Conservation (phyloP, 2,329 filamentous ascomycete species). For the Botrytis sinoallii region DNA sequence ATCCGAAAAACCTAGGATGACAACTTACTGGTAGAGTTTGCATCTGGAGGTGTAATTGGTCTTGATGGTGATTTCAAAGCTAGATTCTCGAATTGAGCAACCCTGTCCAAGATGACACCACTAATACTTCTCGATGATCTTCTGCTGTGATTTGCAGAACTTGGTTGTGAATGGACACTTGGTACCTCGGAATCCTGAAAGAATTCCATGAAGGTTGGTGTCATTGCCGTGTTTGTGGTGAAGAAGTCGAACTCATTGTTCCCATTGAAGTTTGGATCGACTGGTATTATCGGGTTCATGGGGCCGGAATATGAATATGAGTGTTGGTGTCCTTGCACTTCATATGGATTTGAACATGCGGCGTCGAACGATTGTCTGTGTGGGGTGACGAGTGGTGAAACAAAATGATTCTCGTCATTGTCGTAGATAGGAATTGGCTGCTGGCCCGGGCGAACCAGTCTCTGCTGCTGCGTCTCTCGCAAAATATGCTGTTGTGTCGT, state of each 20-base stretch:
- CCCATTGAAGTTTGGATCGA: slow-evolving; percentile 39
- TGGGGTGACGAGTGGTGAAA: slow-evolving; percentile 55
- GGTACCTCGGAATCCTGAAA: slow-evolving; percentile 31
- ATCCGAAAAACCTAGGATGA: neutral
- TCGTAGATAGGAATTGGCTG: slow-evolving; percentile 32
- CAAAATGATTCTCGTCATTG: slow-evolving; percentile 53
- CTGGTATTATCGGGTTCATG: slow-evolving; percentile 43
- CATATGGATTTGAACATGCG: slow-evolving; percentile 41
- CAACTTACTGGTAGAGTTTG: slow-evolving; percentile 57
- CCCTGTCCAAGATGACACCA: slow-evolving; percentile 58
- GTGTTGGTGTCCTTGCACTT: slow-evolving; percentile 24
- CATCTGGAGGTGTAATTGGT: slow-evolving; percentile 61
- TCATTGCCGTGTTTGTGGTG: slow-evolving; percentile 29
- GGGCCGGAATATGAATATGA: slow-evolving; percentile 40
- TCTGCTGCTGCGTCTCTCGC: slow-evolving; percentile 89
- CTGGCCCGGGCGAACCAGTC: slow-evolving; percentile 73
- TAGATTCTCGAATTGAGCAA: slow-evolving; percentile 57
- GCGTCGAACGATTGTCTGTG: slow-evolving; percentile 52
- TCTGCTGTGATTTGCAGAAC: slow-evolving; percentile 30
- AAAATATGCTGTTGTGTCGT: slow-evolving; percentile 69
- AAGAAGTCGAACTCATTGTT: slow-evolving; percentile 36
- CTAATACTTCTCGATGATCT: slow-evolving; percentile 50
- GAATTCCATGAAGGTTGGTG: slow-evolving; percentile 37
- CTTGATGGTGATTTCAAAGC: slow-evolving; percentile 44
- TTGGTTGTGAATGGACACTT: slow-evolving; percentile 26